A percentile compares a stretch with the other conserved stretches of the same genome.
These are phyloP conservation scores for Chenopodium quinoa DNA, from an alignment of 148 eudicot species.

Conservation along the genomic window DNA sequence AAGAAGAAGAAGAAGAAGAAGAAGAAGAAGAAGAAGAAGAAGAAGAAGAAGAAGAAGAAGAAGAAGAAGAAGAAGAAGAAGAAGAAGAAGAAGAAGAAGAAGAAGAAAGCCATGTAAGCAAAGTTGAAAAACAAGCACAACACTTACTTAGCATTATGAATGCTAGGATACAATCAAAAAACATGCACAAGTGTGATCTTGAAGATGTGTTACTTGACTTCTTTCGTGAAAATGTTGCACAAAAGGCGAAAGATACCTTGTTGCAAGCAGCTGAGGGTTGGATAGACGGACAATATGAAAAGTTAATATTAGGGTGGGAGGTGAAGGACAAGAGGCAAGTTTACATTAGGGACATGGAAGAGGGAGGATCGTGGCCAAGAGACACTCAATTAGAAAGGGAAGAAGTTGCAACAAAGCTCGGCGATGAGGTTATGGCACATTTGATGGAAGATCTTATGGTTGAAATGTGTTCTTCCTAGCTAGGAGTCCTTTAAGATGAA, in stretches of 20 bases:
- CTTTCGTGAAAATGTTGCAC: constrained; percentile 37
- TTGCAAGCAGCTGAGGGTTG: constrained; percentile 51
- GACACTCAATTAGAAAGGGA: constrained; percentile 36
- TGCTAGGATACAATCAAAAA: constrained; percentile 19
- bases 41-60: constrained; percentile 9
- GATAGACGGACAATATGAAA: constrained; percentile 38
- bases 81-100: constrained; percentile 19
- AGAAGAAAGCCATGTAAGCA: constrained; percentile 24
- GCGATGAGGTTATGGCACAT: constrained; percentile 37
- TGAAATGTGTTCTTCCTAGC: constrained; percentile 25
- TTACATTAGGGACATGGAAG: constrained; percentile 59
- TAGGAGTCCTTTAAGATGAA: background rate
- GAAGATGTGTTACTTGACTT: constrained; percentile 40
- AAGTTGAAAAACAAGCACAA: constrained; percentile 31
- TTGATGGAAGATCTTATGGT: constrained; percentile 50
- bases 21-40: constrained; percentile 27
- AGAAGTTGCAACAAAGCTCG: constrained; percentile 52
- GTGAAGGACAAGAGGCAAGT: constrained; percentile 48
- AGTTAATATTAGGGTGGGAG: constrained; percentile 45
- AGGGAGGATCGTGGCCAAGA: constrained; percentile 47
- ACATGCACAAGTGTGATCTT: constrained; percentile 20
- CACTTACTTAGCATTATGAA: constrained; percentile 37
- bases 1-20: constrained; percentile 14
- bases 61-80: constrained; percentile 14
- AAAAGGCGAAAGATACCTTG: constrained; percentile 21